These are phyloP conservation scores for Lasiodiplodia hormozganensis DNA, from an alignment of 2,329 filamentous ascomycete genomes.

Conservation along the genomic window DNA sequence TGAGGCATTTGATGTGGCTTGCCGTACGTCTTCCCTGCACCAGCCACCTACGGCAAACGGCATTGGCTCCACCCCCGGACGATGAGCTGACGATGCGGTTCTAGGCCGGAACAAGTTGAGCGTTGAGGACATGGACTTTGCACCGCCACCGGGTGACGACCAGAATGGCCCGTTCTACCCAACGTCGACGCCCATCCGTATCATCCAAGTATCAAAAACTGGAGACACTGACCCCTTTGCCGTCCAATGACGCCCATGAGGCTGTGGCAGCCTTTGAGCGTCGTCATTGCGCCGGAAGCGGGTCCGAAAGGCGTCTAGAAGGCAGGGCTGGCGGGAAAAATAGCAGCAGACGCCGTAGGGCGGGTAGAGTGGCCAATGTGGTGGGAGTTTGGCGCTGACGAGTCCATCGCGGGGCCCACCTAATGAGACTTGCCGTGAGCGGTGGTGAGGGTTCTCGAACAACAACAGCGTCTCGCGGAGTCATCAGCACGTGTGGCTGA, in stretches of 20 bases:
- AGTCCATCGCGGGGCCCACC: neutral
- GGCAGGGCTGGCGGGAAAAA: conserved; percentile 3
- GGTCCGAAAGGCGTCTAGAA: conserved; percentile 22
- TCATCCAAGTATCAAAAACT: conserved; percentile 39
- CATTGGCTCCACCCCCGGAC: neutral
- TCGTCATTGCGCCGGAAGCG: conserved; percentile 17
- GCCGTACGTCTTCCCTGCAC: conserved; percentile 51
- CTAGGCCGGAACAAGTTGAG: conserved; percentile 46
- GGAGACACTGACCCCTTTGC: conserved; percentile 18
- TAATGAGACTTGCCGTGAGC: conserved; percentile 15
- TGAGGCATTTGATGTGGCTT: conserved; percentile 66
- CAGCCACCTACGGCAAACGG: conserved; percentile 14
- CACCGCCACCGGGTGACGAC: conserved; percentile 41
- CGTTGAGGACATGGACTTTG: conserved; percentile 42
- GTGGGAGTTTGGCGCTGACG: neutral
- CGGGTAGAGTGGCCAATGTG: neutral
- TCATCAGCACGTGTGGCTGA: conserved; percentile 11
- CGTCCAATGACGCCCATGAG: conserved; percentile 2
- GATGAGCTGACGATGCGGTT: conserved; percentile 38
- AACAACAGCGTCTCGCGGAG: neutral
- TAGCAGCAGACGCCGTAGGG: conserved; percentile 8
- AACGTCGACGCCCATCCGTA: conserved; percentile 65
- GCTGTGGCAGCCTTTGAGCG: conserved; percentile 5
- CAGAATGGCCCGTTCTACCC: conserved; percentile 72
- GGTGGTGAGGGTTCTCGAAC: conserved; percentile 1